These are phyloP conservation scores for Syzygium aqueum DNA, from an alignment of 345 rosid genomes.

Conservation along the genomic window DNA sequence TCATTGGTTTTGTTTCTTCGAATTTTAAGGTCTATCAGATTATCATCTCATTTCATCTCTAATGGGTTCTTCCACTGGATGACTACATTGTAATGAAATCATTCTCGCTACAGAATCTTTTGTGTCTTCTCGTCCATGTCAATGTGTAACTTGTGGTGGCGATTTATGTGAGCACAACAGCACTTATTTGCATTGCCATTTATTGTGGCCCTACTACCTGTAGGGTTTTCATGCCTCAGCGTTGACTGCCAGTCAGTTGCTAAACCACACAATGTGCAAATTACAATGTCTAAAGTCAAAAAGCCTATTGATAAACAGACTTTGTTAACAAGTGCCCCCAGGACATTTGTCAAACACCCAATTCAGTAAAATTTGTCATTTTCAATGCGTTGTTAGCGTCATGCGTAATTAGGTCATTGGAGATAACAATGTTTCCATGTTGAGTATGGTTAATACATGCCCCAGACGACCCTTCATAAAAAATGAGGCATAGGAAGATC, in stretches of 20 bases:
- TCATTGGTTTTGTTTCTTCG: neutral
- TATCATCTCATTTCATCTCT: neutral
- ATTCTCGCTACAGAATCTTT: neutral
- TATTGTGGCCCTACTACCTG: neutral
- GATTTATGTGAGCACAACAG: neutral
- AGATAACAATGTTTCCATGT: neutral
- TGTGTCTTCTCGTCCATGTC: neutral
- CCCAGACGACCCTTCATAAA: neutral
- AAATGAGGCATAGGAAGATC: neutral
- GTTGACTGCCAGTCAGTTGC: neutral
- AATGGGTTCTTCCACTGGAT: neutral
- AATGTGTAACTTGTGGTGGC: neutral
- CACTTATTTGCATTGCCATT: neutral
- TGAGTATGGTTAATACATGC: neutral
- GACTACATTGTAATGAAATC: neutral
- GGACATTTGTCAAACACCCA: neutral
- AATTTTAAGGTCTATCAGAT: neutral
- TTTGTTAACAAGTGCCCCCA: neutral
- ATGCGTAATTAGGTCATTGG: neutral
- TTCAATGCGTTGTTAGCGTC: neutral
- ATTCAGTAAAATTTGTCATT: neutral
- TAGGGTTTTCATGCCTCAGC: neutral
- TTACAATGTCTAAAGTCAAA: neutral
- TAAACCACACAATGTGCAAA: neutral
- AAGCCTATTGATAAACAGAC: neutral